Conservation (phyloP, 768 basidiomycete genomes). For the Strobilomyces dryophilus region DNA sequence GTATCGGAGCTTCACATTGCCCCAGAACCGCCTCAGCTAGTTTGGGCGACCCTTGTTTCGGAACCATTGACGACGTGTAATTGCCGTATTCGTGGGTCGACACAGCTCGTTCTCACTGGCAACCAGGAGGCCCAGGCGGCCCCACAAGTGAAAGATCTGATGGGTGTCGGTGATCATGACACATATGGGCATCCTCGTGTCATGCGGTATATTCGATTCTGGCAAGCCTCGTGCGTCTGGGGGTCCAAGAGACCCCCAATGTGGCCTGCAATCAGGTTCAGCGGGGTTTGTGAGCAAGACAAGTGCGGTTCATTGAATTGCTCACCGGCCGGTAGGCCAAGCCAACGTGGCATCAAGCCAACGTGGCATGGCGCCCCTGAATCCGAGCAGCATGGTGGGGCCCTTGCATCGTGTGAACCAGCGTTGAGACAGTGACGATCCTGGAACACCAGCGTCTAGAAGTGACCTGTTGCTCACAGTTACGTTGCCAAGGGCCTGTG, state of each 20-base stretch:
- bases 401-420: slow-evolving; percentile 14
- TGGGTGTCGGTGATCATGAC: slow-evolving; percentile 16
- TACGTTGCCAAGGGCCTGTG: slow-evolving; percentile 7
- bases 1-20: slow-evolving; percentile 19
- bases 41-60: slow-evolving; percentile 14
- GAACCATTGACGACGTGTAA: slow-evolving; percentile 11
- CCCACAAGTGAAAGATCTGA: slow-evolving; percentile 16
- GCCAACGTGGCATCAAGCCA: slow-evolving; percentile 11
- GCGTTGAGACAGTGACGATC: not conserved
- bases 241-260: not conserved
- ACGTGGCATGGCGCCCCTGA: slow-evolving; percentile 7
- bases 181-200: slow-evolving; percentile 3
- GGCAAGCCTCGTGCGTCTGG: slow-evolving; percentile 4
- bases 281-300: slow-evolving; percentile 12
- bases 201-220: slow-evolving; percentile 6
- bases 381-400: slow-evolving; percentile 7
- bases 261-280: slow-evolving; percentile 11
- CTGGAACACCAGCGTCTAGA: not conserved
- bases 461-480: not conserved
- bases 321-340: not conserved
- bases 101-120: slow-evolving; percentile 9
- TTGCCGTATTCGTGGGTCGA: slow-evolving; percentile 5
- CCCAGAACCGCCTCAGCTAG: slow-evolving; percentile 7
- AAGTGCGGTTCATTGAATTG: slow-evolving; percentile 5
- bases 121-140: slow-evolving; percentile 1